These are phyloP conservation scores for Tephrocybe sp. DNA, from an alignment of 768 basidiomycete genomes.

Conservation along the genomic window DNA sequence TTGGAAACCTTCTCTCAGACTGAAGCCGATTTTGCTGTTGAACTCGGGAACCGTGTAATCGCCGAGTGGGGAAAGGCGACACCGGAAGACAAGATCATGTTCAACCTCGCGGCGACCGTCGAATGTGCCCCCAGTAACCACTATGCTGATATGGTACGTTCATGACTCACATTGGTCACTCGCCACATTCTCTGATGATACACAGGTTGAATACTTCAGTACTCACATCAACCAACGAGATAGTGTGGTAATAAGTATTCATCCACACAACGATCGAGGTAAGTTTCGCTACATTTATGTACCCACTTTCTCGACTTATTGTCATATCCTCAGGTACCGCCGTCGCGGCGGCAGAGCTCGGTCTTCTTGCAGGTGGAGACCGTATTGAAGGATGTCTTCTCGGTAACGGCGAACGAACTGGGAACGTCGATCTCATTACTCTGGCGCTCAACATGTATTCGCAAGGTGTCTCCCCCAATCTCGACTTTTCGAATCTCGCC, in stretches of 20 bases:
- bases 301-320: neutral
- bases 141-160: conserved; percentile 71
- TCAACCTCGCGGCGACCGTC: conserved; percentile 83
- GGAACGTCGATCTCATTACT: conserved; percentile 83
- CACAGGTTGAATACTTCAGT: conserved; percentile 74
- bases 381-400: conserved; percentile 83
- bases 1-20: conserved; percentile 86
- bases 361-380: conserved; percentile 74
- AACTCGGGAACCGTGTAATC: conserved; percentile 74
- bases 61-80: conserved; percentile 66
- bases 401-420: conserved; percentile 84
- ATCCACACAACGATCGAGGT: conserved; percentile 84
- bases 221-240: conserved; percentile 70
- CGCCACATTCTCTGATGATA: neutral
- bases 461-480: conserved; percentile 71
- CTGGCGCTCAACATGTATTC: conserved; percentile 82
- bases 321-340: conserved; percentile 51
- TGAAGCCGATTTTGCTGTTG: conserved; percentile 75
- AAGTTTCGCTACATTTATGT: conserved; percentile 11
- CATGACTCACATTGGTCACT: neutral
- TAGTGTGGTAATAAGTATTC: conserved; percentile 67
- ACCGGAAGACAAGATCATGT: conserved; percentile 68
- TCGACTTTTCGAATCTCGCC: conserved; percentile 76
- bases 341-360: conserved; percentile 78
- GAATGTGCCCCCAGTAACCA: conserved; percentile 83